Evolutionary conservation across 2,329 filamentous ascomycete species (phyloP).

Genomic region (Fusarium pseudoanthophilum): DNA sequence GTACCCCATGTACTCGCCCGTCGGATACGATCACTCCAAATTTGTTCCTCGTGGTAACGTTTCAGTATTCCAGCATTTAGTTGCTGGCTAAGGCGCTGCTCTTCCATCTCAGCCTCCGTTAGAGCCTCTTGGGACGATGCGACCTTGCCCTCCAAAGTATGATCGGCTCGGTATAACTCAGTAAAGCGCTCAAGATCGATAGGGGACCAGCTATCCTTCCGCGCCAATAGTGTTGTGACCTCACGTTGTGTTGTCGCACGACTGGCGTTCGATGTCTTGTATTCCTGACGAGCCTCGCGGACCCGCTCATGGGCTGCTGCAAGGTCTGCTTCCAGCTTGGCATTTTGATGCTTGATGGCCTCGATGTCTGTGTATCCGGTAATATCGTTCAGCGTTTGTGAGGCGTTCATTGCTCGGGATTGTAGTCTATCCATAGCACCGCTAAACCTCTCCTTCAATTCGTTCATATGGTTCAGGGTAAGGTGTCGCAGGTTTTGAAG

Average conservation of each 20-base stretch:
- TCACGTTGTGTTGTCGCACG: slow-evolving; percentile 93
- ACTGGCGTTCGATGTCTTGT: slow-evolving; percentile 84
- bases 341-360: slow-evolving; percentile 81
- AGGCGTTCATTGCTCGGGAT: slow-evolving; percentile 83
- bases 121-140: slow-evolving; percentile 76
- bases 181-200: slow-evolving; percentile 94
- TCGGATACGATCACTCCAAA: slow-evolving; percentile 98
- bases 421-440: slow-evolving; percentile 88
- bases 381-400: slow-evolving; percentile 89
- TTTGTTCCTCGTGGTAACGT: slow-evolving; percentile 98
- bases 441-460: slow-evolving; percentile 50
- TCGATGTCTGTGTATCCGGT: slow-evolving; percentile 96
- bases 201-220: slow-evolving; percentile 92
- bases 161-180: slow-evolving; percentile 88
- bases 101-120: slow-evolving; percentile 78
- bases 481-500: slow-evolving; percentile 50
- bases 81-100: slow-evolving; percentile 79
- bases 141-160: slow-evolving; percentile 90
- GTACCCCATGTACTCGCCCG: slow-evolving; percentile 98
- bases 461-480: slow-evolving; percentile 48
- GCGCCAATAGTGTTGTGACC: slow-evolving; percentile 90
- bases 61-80: slow-evolving; percentile 86
- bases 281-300: slow-evolving; percentile 75
- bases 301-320: slow-evolving; percentile 71
- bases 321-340: slow-evolving; percentile 70